Evolutionary conservation across 768 basidiomycete genomes (phyloP).

Genomic region (Hortiboletus campestris): DNA sequence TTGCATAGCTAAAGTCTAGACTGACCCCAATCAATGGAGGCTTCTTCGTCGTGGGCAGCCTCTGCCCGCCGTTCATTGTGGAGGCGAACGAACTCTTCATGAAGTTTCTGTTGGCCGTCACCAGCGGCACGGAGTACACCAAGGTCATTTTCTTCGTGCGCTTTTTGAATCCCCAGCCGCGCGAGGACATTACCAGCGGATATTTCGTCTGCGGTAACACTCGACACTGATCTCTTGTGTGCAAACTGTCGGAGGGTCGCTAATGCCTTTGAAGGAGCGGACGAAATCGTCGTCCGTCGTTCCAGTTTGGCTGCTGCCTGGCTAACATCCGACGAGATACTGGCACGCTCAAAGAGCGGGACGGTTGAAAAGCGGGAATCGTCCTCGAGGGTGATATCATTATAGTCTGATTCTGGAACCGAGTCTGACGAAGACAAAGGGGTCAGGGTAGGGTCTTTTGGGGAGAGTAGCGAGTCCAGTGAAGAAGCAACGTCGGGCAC

Average conservation of each 20-base stretch:
- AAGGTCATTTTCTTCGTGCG: constrained; percentile 38
- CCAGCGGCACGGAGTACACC: constrained; percentile 46
- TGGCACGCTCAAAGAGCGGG: constrained; percentile 39
- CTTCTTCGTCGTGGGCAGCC: constrained; percentile 38
- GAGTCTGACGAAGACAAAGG: constrained; percentile 39
- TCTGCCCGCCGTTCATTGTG: constrained; percentile 53
- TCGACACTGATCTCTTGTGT: constrained; percentile 66
- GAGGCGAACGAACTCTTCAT: constrained; percentile 71
- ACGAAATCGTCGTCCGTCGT: constrained; percentile 32
- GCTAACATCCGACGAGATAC: constrained; percentile 30
- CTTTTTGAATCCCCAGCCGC: constrained; percentile 48
- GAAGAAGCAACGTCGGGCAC: constrained; percentile 19
- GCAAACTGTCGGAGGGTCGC: constrained; percentile 28
- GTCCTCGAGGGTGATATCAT: constrained; percentile 52
- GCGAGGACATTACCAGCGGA: constrained; percentile 49
- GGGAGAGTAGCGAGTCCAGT: constrained; percentile 53
- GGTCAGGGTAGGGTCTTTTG: constrained; percentile 35
- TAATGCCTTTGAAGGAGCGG: constrained; percentile 17
- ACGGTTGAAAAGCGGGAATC: constrained; percentile 52
- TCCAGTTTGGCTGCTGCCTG: constrained; percentile 21
- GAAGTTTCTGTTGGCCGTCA: constrained; percentile 68
- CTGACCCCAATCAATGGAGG: constrained; percentile 76
- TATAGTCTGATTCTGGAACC: constrained; percentile 59
- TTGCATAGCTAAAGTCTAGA: not conserved
- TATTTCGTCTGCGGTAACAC: constrained; percentile 46